Evolutionary conservation across 345 rosid species (phyloP).

Genomic region (Diplotaxis tenuifolia): DNA sequence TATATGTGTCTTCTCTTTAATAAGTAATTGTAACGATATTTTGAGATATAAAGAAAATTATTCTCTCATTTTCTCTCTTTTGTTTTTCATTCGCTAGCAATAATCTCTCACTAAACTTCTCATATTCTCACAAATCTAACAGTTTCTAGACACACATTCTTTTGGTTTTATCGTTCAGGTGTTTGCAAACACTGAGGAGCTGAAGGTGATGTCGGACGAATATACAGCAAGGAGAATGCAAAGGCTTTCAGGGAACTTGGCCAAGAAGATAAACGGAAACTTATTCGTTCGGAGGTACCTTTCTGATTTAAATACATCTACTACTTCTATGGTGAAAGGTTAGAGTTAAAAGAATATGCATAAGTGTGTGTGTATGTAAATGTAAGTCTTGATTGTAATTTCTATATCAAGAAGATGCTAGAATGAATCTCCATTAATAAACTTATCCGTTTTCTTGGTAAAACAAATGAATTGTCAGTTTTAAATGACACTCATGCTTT

Average conservation of each 20-base stretch:
- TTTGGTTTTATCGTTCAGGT: constrained; percentile 41
- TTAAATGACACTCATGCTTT: constrained; percentile 19
- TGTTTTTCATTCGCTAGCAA: too few relatives aligned
- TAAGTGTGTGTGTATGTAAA: constrained; percentile 19
- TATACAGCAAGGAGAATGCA: constrained; percentile 58
- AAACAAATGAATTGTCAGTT: constrained; percentile 10
- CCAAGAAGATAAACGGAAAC: constrained; percentile 53
- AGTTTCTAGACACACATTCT: background rate
- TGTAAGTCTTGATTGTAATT: background rate
- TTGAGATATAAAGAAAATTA: too few relatives aligned
- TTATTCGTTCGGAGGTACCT: constrained; percentile 57
- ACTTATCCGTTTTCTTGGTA: constrained; percentile 1
- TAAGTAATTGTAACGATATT: too few relatives aligned
- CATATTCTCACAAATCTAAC: too few relatives aligned
- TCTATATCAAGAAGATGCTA: background rate
- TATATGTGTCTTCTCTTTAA: too few relatives aligned
- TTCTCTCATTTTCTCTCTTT: too few relatives aligned
- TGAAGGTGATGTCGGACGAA: constrained; percentile 74
- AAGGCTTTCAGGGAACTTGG: constrained; percentile 56
- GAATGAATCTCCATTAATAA: constrained; percentile 7
- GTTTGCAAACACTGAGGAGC: constrained; percentile 89
- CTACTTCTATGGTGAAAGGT: constrained; percentile 80
- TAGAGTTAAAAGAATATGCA: constrained; percentile 54
- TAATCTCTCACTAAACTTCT: too few relatives aligned
- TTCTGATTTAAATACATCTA: constrained; percentile 66